Percentiles rank a stretch among this genome's conserved stretches.
These are phyloP conservation scores for Candida namnaoensis DNA, from an alignment of 805 yeast genomes.

Conservation along the genomic window DNA sequence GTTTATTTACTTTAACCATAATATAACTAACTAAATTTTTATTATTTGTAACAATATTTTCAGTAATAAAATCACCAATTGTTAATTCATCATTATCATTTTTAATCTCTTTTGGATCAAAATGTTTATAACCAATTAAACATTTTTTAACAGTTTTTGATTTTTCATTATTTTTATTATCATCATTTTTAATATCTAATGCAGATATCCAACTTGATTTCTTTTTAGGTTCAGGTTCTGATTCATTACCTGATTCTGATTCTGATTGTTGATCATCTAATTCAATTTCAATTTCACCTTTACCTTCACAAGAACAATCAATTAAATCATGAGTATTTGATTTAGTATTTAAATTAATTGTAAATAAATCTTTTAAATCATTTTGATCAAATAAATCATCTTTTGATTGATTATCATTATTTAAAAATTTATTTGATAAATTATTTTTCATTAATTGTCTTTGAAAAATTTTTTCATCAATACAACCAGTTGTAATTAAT, in stretches of 20 bases:
- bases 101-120: conserved; percentile 31
- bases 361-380: conserved; percentile 72
- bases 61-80: conserved; percentile 24
- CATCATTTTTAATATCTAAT: conserved; percentile 17
- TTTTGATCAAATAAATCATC: conserved; percentile 60
- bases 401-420: conserved; percentile 28
- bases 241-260: too few species aligned
- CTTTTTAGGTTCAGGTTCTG: not conserved
- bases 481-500: conserved; percentile 77
- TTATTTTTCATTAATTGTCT: conserved; percentile 81
- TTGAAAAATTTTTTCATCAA: conserved; percentile 91
- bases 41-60: conserved; percentile 16
- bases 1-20: conserved; percentile 29
- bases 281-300: conserved; percentile 27
- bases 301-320: conserved; percentile 53
- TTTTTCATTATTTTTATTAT: conserved; percentile 18
- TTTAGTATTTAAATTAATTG: conserved; percentile 36
- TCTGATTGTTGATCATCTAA: too few species aligned
- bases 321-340: conserved; percentile 77
- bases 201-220: conserved; percentile 46
- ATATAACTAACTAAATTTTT: conserved; percentile 27
- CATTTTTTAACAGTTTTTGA: conserved; percentile 45
- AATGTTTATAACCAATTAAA: conserved; percentile 53
- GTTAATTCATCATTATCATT: conserved; percentile 4
- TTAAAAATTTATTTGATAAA: conserved; percentile 33